These are phyloP conservation scores for Fagopyrum homotropicum DNA, from an alignment of 148 eudicot genomes.

Conservation along the genomic window DNA sequence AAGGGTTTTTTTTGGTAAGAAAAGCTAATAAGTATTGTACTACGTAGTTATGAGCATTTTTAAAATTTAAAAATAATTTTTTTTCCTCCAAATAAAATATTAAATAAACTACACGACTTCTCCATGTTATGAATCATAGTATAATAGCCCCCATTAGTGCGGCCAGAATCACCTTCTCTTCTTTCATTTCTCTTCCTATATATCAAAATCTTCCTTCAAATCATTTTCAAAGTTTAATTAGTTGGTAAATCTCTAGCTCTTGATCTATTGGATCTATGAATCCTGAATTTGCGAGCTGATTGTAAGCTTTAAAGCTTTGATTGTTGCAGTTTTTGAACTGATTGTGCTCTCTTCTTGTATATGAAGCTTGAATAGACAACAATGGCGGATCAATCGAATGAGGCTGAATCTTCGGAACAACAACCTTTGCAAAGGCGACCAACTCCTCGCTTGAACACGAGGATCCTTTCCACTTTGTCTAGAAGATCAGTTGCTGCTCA, in stretches of 20 bases:
- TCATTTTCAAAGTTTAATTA: neutral
- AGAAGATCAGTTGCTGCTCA: slow-evolving; percentile 61
- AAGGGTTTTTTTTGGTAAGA: too few relatives aligned
- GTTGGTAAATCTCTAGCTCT: neutral
- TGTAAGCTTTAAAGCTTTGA: neutral
- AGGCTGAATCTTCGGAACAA: neutral
- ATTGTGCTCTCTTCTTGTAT: neutral
- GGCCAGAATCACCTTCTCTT: neutral
- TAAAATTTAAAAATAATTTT: neutral
- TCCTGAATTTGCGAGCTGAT: neutral
- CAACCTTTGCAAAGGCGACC: slow-evolving; percentile 2
- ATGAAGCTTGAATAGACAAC: neutral
- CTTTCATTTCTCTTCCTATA: neutral
- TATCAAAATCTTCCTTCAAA: neutral
- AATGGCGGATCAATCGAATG: neutral
- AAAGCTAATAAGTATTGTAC: too few relatives aligned
- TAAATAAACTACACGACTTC: neutral
- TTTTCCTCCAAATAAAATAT: neutral
- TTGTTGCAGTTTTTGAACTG: neutral
- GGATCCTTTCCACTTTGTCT: slow-evolving; percentile 56
- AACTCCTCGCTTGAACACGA: slow-evolving; percentile 31
- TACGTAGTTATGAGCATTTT: too few relatives aligned
- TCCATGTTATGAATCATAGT: neutral
- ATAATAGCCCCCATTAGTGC: neutral
- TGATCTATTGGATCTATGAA: neutral